phyloP scores from a whole-genome alignment of 2,329 filamentous ascomycete genomes.

The Aspergillus puulaauensis region DNA sequence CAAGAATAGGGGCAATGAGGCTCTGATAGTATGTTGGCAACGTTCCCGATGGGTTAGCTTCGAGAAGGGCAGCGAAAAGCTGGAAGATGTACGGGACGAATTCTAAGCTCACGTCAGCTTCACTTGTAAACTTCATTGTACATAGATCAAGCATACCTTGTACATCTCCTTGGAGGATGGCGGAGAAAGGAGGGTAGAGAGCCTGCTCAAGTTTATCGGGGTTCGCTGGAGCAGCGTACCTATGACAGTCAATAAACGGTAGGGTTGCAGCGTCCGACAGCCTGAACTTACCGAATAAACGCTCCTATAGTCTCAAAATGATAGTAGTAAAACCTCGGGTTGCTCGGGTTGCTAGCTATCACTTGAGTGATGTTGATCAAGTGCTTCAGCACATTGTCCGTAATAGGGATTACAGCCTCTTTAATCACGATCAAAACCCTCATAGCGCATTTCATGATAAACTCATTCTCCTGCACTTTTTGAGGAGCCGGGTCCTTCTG shows the following conservation, averaged over 20 bases:
- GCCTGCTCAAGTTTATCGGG: slow-evolving; percentile 74
- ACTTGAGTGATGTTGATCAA: slow-evolving; percentile 86
- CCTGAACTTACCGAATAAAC: slow-evolving; percentile 63
- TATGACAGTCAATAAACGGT: slow-evolving; percentile 21
- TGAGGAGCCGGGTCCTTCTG: slow-evolving; percentile 79
- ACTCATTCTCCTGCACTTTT: slow-evolving; percentile 98
- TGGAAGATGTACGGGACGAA: slow-evolving; percentile 98
- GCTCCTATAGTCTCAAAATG: slow-evolving; percentile 94
- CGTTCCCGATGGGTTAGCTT: slow-evolving; percentile 76
- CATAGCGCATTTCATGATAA: slow-evolving; percentile 98
- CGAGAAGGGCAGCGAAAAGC: slow-evolving; percentile 84
- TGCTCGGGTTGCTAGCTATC: slow-evolving; percentile 93
- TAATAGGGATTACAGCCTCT: slow-evolving; percentile 71
- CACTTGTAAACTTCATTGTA: not conserved
- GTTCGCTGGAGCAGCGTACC: slow-evolving; percentile 67
- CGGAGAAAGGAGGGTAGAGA: slow-evolving; percentile 80
- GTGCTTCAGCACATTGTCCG: slow-evolving; percentile 77
- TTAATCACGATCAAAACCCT: slow-evolving; percentile 91
- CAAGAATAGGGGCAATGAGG: slow-evolving; percentile 74
- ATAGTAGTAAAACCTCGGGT: slow-evolving; percentile 97
- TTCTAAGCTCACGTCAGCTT: slow-evolving; percentile 55
- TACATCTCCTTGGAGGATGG: slow-evolving; percentile 77
- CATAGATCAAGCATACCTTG: slow-evolving; percentile 55
- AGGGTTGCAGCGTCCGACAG: not conserved
- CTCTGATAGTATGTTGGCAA: slow-evolving; percentile 79